Base-by-base conservation (phyloP, 495 filamentous ascomycete genomes). In the Penicilliopsis zonata region DNA sequence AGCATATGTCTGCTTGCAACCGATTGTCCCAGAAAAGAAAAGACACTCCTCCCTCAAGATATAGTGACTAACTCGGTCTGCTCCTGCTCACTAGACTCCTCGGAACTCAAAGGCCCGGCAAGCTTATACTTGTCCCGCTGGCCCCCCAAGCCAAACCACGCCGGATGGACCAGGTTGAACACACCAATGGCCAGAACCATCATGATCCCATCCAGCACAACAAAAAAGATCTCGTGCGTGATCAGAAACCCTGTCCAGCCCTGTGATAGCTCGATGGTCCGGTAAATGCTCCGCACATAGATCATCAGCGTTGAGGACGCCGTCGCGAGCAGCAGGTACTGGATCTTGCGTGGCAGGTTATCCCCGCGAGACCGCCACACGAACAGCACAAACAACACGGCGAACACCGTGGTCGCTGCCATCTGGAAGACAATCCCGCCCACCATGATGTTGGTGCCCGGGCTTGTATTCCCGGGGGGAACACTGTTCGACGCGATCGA, bases 221-320 rank as follows among this genome's bases (percentile, higher is more conserved):
- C 59, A 40, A 78, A 77, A 38, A 67, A 80, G 10, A 37, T 37
- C 45, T 80, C 68, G 10, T 66, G 63, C 2, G 71, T 71, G 28
- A 78, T 78, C 28, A 80, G 43, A 34, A 69, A 73, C 1, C 75
- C 75, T 0, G 33, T 28, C 75, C 75, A 78, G 1, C 75, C 74
- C 57, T 78, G 60, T 15, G 61, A 44, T 37, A 80, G 39, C 50
- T 80, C 75, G 13, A 78, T 57, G 1, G 70, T 68, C 22, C 73
- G 64, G 37, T 78, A 79, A 20, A 76, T 65, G 33, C 63, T 70
- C 31, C 75, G 55, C 3, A 66, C 45, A 45, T 70, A 72, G 41
- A 79, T 71, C 31, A 50, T 55, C 10, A 65, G 3, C 9, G 65
- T 54, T 2, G 61, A 67, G 35, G 70, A 53, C 3, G 63, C 30